Conservation (phyloP, 2,329 filamentous ascomycete genomes). For the Alternaria tenuissima region DNA sequence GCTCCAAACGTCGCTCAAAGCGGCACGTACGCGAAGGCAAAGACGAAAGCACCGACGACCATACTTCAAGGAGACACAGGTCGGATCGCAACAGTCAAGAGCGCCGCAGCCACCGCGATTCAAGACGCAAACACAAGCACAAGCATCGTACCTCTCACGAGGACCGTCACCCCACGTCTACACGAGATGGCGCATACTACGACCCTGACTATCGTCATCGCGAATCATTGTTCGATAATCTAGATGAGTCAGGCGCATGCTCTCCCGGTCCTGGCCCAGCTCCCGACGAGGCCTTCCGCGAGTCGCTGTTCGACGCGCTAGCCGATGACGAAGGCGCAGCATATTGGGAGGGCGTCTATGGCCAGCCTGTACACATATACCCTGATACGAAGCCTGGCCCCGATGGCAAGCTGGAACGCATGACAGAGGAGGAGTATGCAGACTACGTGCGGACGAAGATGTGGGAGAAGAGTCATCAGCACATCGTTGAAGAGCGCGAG, state of each 20-base stretch:
- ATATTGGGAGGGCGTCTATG: slow-evolving; percentile 97
- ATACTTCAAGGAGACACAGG: slow-evolving; percentile 22
- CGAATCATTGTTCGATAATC: slow-evolving; percentile 43
- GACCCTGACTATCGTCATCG: slow-evolving; percentile 42
- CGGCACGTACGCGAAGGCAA: slow-evolving; percentile 23
- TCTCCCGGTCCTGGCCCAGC: slow-evolving; percentile 47
- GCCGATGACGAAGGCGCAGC: slow-evolving; percentile 94
- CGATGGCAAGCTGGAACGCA: slow-evolving; percentile 73
- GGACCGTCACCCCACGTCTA: slow-evolving; percentile 36
- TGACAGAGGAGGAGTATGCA: slow-evolving; percentile 94
- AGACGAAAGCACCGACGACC: slow-evolving; percentile 10
- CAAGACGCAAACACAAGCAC: slow-evolving; percentile 30
- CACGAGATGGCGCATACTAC: slow-evolving; percentile 42
- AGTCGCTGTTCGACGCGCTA: slow-evolving; percentile 95
- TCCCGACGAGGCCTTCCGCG: slow-evolving; percentile 81
- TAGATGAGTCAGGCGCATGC: slow-evolving; percentile 44
- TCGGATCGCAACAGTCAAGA: slow-evolving; percentile 20
- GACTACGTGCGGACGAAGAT: slow-evolving; percentile 84
- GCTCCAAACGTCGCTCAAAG: slow-evolving; percentile 31
- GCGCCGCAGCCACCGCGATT: slow-evolving; percentile 17
- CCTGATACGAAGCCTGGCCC: slow-evolving; percentile 62
- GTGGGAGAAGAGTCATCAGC: slow-evolving; percentile 94
- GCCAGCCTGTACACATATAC: slow-evolving; percentile 90
- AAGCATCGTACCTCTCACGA: slow-evolving; percentile 22
- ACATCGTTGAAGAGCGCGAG: slow-evolving; percentile 80